Conservation (phyloP, 345 rosid genomes). For the Moricandia arvensis region DNA sequence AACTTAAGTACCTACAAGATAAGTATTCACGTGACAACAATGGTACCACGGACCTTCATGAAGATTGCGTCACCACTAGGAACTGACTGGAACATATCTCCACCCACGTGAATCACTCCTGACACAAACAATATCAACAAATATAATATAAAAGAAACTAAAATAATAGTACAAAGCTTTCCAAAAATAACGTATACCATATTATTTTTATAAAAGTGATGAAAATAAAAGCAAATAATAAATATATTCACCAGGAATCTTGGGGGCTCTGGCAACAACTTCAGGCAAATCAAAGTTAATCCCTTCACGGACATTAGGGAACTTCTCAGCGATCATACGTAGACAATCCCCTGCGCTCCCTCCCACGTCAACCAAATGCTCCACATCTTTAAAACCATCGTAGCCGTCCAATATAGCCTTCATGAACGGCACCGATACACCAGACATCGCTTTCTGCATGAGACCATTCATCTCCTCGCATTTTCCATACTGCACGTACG, state of each 20-base stretch:
- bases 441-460: slow-evolving; percentile 92
- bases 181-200: neutral
- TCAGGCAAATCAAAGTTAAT: slow-evolving; percentile 90
- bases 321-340: slow-evolving; percentile 62
- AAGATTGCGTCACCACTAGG: slow-evolving; percentile 69
- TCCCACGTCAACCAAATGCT: slow-evolving; percentile 76
- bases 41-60: slow-evolving; percentile 56
- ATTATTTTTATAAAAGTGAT: neutral
- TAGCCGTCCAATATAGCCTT: slow-evolving; percentile 62
- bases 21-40: slow-evolving; percentile 15
- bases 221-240: neutral
- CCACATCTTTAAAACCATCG: slow-evolving; percentile 59
- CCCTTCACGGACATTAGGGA: slow-evolving; percentile 51
- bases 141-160: neutral
- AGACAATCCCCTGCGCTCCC: slow-evolving; percentile 96
- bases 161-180: neutral
- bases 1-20: neutral
- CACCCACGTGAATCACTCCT: slow-evolving; percentile 71
- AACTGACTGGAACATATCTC: slow-evolving; percentile 65
- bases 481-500: slow-evolving; percentile 73
- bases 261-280: slow-evolving; percentile 75
- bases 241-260: slow-evolving; percentile 52
- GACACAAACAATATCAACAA: neutral
- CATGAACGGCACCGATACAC: slow-evolving; percentile 88
- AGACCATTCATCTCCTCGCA: slow-evolving; percentile 73